Conservation (phyloP, 108 stramenopile genomes). For the Seminavis robusta region DNA sequence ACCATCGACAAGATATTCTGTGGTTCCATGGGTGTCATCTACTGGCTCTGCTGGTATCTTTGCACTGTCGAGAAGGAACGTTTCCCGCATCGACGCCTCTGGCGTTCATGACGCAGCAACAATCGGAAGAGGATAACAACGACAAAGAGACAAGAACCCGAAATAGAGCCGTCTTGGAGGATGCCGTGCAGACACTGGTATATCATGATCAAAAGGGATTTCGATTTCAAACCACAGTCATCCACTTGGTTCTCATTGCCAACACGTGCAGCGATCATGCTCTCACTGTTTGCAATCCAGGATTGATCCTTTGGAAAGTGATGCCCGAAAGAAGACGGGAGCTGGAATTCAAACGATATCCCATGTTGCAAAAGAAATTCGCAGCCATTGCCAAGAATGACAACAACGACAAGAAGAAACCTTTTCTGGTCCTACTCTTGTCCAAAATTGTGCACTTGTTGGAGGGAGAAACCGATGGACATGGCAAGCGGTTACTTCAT, state of each 20-base stretch:
- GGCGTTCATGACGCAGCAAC: slow-evolving; percentile 1
- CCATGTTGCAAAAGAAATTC: slow-evolving; percentile 33
- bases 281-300: background rate
- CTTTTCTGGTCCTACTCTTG: slow-evolving; percentile 15
- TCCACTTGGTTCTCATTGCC: slow-evolving; percentile 32
- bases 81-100: slow-evolving; percentile 16
- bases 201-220: slow-evolving; percentile 25
- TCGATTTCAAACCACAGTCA: slow-evolving; percentile 23
- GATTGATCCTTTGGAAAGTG: slow-evolving; percentile 20
- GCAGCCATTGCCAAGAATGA: slow-evolving; percentile 9
- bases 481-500: slow-evolving; percentile 10
- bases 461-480: slow-evolving; percentile 19
- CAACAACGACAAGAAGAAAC: background rate
- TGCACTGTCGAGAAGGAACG: slow-evolving; percentile 26
- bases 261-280: too few species aligned
- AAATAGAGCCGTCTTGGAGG: too few species aligned
- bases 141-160: too few species aligned
- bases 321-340: slow-evolving; percentile 34
- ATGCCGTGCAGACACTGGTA: too few species aligned
- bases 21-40: slow-evolving; percentile 35
- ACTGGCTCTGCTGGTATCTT: slow-evolving; percentile 19
- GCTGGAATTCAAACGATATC: slow-evolving; percentile 36
- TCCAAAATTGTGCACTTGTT: slow-evolving; percentile 17
- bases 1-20: slow-evolving; percentile 16
- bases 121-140: slow-evolving; percentile 1